Conservation (phyloP, 805 yeast species). For the Vanderwaltozyma tropicalis region DNA sequence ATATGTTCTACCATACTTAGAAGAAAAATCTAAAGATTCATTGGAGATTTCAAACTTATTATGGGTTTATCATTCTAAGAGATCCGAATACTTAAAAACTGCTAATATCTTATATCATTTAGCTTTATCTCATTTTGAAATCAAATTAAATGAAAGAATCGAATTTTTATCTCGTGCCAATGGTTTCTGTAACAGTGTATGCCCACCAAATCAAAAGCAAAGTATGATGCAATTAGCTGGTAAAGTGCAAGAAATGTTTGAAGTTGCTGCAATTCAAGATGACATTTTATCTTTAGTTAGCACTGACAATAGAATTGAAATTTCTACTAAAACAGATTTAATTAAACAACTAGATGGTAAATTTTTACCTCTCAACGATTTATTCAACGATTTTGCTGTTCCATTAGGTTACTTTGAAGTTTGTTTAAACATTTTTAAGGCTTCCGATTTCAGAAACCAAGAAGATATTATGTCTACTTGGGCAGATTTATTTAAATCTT, state of each 20-base stretch:
- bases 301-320: conserved; percentile 38
- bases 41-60: conserved; percentile 69
- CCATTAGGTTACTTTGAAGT: conserved; percentile 82
- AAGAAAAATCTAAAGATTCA: conserved; percentile 52
- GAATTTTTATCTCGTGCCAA: conserved; percentile 86
- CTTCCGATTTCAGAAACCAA: conserved; percentile 74
- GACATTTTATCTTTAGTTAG: conserved; percentile 38
- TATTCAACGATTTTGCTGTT: conserved; percentile 78
- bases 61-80: conserved; percentile 83
- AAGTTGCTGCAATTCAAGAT: conserved; percentile 74
- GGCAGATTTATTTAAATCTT: conserved; percentile 56
- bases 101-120: conserved; percentile 68
- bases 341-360: conserved; percentile 46
- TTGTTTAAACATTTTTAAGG: conserved; percentile 65
- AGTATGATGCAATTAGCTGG: conserved; percentile 61
- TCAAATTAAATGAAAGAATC: conserved; percentile 62
- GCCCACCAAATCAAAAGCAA: conserved; percentile 68
- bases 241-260: conserved; percentile 67
- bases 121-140: conserved; percentile 61
- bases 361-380: conserved; percentile 61
- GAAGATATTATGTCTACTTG: conserved; percentile 78
- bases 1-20: conserved; percentile 65
- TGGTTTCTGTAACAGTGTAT: conserved; percentile 80
- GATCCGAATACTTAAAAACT: conserved; percentile 71
- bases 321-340: conserved; percentile 41